Evolutionary conservation across 179 eudicot species (phyloP).

Genomic region (Beta corolliflora): DNA sequence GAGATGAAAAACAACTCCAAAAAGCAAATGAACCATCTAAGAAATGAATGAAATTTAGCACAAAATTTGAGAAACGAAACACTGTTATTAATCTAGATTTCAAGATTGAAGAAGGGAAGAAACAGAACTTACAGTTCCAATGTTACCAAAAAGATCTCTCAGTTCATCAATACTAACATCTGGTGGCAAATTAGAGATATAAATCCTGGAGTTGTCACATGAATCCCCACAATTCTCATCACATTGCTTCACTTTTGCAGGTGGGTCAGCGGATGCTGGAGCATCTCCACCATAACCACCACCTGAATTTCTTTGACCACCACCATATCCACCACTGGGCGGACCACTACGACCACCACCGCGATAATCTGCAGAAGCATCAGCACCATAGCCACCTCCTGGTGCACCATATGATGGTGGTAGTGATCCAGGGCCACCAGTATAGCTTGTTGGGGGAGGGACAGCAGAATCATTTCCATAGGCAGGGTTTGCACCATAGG

Average conservation of each 20-base stretch:
- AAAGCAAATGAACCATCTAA: neutral
- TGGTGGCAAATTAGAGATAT: conserved; percentile 93
- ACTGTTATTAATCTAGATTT: neutral
- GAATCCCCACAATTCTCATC: conserved; percentile 85
- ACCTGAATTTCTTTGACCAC: conserved; percentile 40
- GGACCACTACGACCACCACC: conserved; percentile 61
- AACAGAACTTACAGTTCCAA: conserved; percentile 71
- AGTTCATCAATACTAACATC: conserved; percentile 87
- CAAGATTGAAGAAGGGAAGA: neutral
- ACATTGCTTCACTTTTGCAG: conserved; percentile 83
- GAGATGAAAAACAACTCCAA: neutral
- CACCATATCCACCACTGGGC: conserved; percentile 56
- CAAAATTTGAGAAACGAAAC: neutral
- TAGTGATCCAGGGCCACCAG: conserved; percentile 73
- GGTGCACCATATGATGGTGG: conserved; percentile 82
- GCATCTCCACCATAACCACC: conserved; percentile 57
- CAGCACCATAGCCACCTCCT: conserved; percentile 60
- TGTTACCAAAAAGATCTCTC: conserved; percentile 83
- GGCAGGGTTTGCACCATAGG: conserved; percentile 55
- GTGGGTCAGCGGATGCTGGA: conserved; percentile 54
- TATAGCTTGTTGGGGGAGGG: conserved; percentile 83
- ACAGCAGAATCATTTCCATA: conserved; percentile 73
- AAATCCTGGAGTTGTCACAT: conserved; percentile 88
- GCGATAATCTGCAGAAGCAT: conserved; percentile 44
- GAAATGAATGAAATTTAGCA: neutral